Conservation (phyloP, 208 protist genomes). For the Vickermania ingenoplastis region DNA sequence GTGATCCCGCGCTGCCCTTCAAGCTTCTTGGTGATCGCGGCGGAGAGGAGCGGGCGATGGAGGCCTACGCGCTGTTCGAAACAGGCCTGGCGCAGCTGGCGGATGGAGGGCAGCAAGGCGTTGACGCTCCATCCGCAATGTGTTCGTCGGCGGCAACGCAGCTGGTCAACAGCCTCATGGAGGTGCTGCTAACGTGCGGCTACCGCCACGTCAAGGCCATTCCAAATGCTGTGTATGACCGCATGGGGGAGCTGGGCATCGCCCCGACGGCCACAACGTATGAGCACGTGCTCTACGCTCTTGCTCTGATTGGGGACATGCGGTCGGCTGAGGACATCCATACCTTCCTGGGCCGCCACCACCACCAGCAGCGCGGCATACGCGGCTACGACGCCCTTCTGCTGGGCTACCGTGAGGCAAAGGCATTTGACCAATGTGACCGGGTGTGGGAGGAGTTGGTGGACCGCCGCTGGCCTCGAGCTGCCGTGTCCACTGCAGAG, state of each 20-base stretch:
- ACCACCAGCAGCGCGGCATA: constrained; percentile 53
- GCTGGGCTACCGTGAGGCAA: constrained; percentile 64
- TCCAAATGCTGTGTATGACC: constrained; percentile 61
- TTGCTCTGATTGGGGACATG: constrained; percentile 66
- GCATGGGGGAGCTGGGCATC: constrained; percentile 59
- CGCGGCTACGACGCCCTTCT: constrained; percentile 70
- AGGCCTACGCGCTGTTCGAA: constrained; percentile 73
- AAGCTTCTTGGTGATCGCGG: constrained; percentile 64
- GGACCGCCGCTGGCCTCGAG: constrained; percentile 74
- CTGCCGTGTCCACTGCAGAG: constrained; percentile 58
- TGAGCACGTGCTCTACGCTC: constrained; percentile 52
- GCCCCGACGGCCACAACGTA: constrained; percentile 73
- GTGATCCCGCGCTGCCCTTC: constrained; percentile 66
- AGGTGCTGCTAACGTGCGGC: constrained; percentile 59
- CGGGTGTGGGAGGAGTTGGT: constrained; percentile 74
- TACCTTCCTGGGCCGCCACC: constrained; percentile 49
- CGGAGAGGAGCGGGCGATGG: constrained; percentile 64
- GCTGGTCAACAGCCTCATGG: constrained; percentile 72
- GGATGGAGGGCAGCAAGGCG: constrained; percentile 3
- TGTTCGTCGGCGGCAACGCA: constrained; percentile 55
- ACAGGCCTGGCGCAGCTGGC: constrained; percentile 31
- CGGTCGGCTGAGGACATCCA: constrained; percentile 68
- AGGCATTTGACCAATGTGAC: constrained; percentile 63
- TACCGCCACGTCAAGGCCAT: constrained; percentile 65
- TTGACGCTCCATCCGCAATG: not conserved